A percentile compares a stretch with the other conserved stretches of the same genome.
phyloP scores from a whole-genome alignment of 352 stramenopile species.

The Pythium sp. region DNA sequence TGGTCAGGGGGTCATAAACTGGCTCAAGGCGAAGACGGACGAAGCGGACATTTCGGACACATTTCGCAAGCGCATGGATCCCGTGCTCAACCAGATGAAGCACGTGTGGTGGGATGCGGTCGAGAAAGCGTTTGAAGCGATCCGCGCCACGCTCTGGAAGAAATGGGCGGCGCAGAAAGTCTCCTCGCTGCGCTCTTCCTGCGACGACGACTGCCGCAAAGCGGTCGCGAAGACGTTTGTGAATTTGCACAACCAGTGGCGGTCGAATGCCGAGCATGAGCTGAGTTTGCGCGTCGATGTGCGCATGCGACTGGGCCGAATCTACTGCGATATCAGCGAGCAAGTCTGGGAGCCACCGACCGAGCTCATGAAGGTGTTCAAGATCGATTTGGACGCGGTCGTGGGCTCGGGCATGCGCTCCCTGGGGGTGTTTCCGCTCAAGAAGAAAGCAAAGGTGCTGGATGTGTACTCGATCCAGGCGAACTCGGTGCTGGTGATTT shows the following conservation, averaged over 20 bases:
- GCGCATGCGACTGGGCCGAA: not conserved
- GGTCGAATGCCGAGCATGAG: not conserved
- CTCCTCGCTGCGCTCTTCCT: not conserved
- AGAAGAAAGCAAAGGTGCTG: constrained; percentile 3
- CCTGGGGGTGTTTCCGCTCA: constrained; percentile 9
- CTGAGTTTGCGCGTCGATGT: constrained; percentile 3
- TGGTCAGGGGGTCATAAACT: not conserved
- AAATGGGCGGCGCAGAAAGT: not conserved
- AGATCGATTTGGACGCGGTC: constrained; percentile 6
- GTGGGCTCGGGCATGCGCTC: not conserved
- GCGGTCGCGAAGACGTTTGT: constrained; percentile 8
- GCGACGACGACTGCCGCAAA: constrained; percentile 4
- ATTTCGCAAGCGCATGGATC: constrained; percentile 15
- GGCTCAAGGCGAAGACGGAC: not conserved
- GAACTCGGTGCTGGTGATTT: constrained; percentile 10
- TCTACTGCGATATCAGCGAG: constrained; percentile 13
- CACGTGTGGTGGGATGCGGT: constrained; percentile 31
- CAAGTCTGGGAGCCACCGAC: constrained; percentile 15
- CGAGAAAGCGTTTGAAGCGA: constrained; percentile 21
- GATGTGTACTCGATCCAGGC: constrained; percentile 14
- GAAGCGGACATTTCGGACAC: not conserved
- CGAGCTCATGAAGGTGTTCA: constrained; percentile 17
- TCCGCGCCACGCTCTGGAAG: constrained; percentile 6
- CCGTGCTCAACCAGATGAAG: constrained; percentile 19
- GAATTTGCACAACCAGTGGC: not conserved